These are phyloP conservation scores for Drechslerella coelobrocha DNA, from an alignment of 2,329 filamentous ascomycete species.

Conservation along the genomic window DNA sequence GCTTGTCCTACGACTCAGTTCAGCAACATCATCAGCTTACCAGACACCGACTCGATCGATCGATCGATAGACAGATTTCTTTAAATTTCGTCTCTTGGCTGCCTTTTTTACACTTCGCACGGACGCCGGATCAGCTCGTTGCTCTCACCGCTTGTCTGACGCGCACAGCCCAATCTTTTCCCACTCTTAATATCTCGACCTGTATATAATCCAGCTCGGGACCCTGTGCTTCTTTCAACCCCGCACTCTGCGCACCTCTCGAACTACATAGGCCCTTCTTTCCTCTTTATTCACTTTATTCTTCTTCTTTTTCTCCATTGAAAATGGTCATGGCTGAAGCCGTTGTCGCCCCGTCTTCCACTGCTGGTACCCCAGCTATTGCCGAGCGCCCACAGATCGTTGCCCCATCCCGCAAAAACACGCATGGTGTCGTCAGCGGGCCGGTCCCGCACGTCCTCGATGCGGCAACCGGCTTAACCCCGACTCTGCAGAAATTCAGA, in stretches of 20 bases:
- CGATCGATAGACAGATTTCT: no score
- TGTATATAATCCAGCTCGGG: constrained; percentile 14
- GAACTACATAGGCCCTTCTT: not conserved
- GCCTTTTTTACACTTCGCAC: constrained; percentile 10
- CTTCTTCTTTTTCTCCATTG: not conserved
- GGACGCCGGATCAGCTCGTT: constrained; percentile 25
- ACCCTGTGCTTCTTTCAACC: no score
- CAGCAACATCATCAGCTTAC: no score
- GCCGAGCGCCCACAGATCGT: constrained; percentile 24
- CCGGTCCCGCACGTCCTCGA: constrained; percentile 65
- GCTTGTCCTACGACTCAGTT: no score
- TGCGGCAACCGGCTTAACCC: constrained; percentile 62
- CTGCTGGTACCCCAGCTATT: not conserved
- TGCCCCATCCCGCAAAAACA: constrained; percentile 61
- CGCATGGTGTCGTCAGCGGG: constrained; percentile 63
- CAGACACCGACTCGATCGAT: no score
- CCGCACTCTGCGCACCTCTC: no score
- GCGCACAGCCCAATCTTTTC: constrained; percentile 18
- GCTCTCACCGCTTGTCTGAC: constrained; percentile 4
- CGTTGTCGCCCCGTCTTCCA: constrained; percentile 24
- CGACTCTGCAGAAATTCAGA: constrained; percentile 73
- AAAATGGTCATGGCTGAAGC: constrained; percentile 46
- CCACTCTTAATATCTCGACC: constrained; percentile 29
- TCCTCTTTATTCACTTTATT: not conserved
- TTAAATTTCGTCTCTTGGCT: constrained; percentile 1